phyloP scores from a whole-genome alignment of 345 rosid species.

The Pugionium dolabratum region DNA sequence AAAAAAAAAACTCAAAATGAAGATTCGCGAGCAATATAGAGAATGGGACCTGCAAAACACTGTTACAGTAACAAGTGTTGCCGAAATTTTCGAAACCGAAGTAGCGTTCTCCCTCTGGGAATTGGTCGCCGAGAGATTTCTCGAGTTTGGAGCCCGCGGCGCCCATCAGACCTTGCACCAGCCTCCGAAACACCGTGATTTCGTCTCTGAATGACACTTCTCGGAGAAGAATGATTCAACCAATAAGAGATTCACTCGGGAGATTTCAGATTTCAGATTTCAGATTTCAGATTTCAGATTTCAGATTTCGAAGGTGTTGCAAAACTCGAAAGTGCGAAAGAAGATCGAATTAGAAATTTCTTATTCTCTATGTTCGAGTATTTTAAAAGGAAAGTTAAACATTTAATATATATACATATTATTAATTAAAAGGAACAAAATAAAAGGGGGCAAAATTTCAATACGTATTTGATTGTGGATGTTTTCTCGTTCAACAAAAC shows the following conservation, averaged over 20 bases:
- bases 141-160: conserved; percentile 99
- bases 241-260: neutral
- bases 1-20: neutral
- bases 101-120: conserved; percentile 98
- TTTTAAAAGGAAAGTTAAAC: neutral
- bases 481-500: too few species aligned
- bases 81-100: conserved; percentile 99
- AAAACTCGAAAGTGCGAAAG: neutral
- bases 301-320: neutral
- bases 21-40: neutral
- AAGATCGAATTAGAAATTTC: neutral
- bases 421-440: too few species aligned
- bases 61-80: conserved; percentile 97
- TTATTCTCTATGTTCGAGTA: neutral
- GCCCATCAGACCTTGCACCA: conserved; percentile 60
- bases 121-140: conserved; percentile 99
- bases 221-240: neutral
- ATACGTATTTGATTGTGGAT: too few species aligned
- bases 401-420: too few species aligned
- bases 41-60: conserved; percentile 81
- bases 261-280: too few species aligned
- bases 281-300: neutral
- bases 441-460: too few species aligned
- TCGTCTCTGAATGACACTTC: too few species aligned
- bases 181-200: conserved; percentile 37